Percentiles rank a stretch among this genome's conserved stretches.
Evolutionary conservation across 2,329 filamentous ascomycete genomes (phyloP).

Genomic region (Ceratocystiopsis brevicomis): DNA sequence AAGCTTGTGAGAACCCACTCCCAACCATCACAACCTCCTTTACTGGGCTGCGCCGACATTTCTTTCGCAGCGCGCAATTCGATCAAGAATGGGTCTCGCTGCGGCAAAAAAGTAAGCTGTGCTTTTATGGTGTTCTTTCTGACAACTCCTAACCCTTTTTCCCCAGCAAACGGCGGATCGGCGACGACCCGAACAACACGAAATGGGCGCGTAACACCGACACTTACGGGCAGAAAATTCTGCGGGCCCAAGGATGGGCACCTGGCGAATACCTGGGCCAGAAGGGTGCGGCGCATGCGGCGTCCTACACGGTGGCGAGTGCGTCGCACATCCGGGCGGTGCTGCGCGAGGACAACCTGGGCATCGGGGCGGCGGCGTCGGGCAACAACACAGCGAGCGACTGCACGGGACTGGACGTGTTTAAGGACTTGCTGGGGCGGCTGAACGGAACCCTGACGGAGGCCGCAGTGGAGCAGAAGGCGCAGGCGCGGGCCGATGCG

Average conservation of each 20-base stretch:
- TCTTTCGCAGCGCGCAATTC: too few relatives aligned
- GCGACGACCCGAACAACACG: conserved; percentile 87
- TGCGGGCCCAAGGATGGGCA: conserved; percentile 76
- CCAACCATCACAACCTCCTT: too few relatives aligned
- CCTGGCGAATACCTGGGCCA: conserved; percentile 71
- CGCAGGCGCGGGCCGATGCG: conserved; percentile 46
- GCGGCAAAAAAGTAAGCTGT: conserved; percentile 42
- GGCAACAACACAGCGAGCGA: conserved; percentile 45
- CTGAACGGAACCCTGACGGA: conserved; percentile 68
- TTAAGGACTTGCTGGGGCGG: conserved; percentile 70
- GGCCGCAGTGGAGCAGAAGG: conserved; percentile 50
- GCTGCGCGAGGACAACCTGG: conserved; percentile 80
- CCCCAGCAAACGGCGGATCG: conserved; percentile 45
- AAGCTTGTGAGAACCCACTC: too few relatives aligned
- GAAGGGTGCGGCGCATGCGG: conserved; percentile 53
- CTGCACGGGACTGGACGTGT: conserved; percentile 69
- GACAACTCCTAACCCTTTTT: background rate
- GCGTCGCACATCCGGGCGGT: conserved; percentile 69
- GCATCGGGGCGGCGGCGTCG: conserved; percentile 57
- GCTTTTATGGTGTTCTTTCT: background rate
- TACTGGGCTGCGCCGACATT: too few relatives aligned
- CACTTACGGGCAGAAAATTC: conserved; percentile 76
- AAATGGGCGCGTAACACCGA: conserved; percentile 70
- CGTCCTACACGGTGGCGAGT: conserved; percentile 61
- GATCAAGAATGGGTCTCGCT: conserved; percentile 43